Evolutionary conservation across 352 stramenopile species (phyloP), one percentile per base, ranked within the genome.

Genomic region (Paralagenidium karlingii): DNA sequence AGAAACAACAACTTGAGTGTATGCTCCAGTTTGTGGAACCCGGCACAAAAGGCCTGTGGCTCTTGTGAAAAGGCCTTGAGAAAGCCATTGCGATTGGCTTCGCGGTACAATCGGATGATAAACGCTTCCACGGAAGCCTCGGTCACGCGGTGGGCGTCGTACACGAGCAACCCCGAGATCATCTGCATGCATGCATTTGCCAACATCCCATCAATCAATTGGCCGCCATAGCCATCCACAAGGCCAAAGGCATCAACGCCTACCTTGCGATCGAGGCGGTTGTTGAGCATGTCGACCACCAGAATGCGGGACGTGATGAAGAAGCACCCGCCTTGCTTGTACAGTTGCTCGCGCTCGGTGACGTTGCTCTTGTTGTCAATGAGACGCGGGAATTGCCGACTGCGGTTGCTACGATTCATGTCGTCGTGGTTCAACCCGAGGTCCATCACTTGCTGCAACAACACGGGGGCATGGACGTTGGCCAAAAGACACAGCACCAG

Each of bases 11-110:
- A 77, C 60, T 96, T 96, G 21, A 98, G 66, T 26, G 96, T 74
- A 41, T 97, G 90, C 53, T 98, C 92, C 41, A 98, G 68, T 25
- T 91, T 90, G 51, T 89, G 92, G 59, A 98, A 99, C 2, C 92
- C 93, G 0, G 61, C 60, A 0, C 91, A 58, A n/a, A 99, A 64
- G 8, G 65, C 47, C 24, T 91, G 74, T 27, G 93, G 76, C 40
- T 97, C 71, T 56, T 98, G 92, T 6, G 82, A 94, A 60, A 98
- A 98, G 3, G 78, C 95, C 63, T 98, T 98, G 53, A 98, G 78
- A 50, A 98, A 98, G 19, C 94, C 94, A 11, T 70, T 56, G 13
- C 63, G 63, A 57, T 93, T 95, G 16, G 60, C 55, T 47, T 91
- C 74, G 26, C 84, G 78, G 60, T 94, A 98, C 24, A 99, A 74